Percentiles rank a stretch among this genome's conserved stretches.
These are phyloP conservation scores for Aleurites moluccanus DNA, from an alignment of 441 rosid genomes.

Conservation along the genomic window DNA sequence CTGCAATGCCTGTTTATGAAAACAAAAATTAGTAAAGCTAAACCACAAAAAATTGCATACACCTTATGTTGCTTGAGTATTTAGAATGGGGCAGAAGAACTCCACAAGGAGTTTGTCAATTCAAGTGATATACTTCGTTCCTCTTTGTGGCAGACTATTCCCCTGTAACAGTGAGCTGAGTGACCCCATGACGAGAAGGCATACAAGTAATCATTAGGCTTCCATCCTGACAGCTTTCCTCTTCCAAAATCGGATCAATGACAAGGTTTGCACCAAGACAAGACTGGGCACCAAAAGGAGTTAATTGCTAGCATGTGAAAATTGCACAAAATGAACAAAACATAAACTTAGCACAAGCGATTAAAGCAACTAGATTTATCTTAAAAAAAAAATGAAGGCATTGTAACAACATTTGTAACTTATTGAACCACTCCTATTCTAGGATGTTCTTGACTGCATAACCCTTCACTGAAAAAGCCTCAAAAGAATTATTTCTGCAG, in stretches of 20 bases:
- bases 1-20: constrained; percentile 66
- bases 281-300: constrained; percentile 41
- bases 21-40: constrained; percentile 6
- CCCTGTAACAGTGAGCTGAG: constrained; percentile 72
- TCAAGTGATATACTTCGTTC: constrained; percentile 49
- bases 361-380: no score
- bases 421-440: neutral
- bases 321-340: neutral
- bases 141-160: constrained; percentile 72
- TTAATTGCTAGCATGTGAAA: neutral
- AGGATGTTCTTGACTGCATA: neutral
- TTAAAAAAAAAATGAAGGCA: neutral
- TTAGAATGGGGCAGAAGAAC: neutral
- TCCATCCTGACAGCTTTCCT: constrained; percentile 81
- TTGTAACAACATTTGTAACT: neutral
- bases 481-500: neutral
- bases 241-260: constrained; percentile 70
- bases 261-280: constrained; percentile 64
- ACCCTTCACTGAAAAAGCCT: neutral
- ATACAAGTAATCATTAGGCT: constrained; percentile 67
- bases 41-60: neutral
- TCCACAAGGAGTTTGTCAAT: neutral
- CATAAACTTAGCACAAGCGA: neutral
- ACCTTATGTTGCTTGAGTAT: neutral
- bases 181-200: constrained; percentile 77